Evolutionary conservation across 2,329 filamentous ascomycete genomes (phyloP).

Genomic region (Thelonectria rubi): DNA sequence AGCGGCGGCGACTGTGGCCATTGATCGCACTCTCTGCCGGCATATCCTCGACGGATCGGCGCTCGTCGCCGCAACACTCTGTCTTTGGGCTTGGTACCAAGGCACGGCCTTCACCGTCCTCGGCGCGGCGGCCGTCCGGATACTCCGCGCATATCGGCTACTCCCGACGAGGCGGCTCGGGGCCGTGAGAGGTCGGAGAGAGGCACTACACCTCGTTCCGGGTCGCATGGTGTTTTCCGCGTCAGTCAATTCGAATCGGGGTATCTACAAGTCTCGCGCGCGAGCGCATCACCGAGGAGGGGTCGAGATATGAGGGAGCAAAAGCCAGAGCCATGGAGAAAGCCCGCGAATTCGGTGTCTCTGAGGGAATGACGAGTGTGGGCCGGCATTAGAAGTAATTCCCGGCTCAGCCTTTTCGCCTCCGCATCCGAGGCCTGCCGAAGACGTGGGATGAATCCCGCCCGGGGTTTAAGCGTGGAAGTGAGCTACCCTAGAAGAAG

Average conservation of each 20-base stretch:
- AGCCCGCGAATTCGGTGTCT: slow-evolving; percentile 39
- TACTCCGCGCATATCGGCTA: slow-evolving; percentile 31
- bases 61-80: slow-evolving; percentile 7
- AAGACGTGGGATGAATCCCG: slow-evolving; percentile 25
- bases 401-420: slow-evolving; percentile 29
- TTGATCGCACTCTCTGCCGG: slow-evolving; percentile 30
- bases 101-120: slow-evolving; percentile 17
- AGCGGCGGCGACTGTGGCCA: slow-evolving; percentile 43
- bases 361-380: slow-evolving; percentile 37
- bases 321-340: slow-evolving; percentile 31
- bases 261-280: slow-evolving; percentile 14
- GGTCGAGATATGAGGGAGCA: slow-evolving; percentile 17
- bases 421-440: slow-evolving; percentile 31
- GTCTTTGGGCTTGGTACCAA: slow-evolving; percentile 18
- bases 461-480: slow-evolving; percentile 36
- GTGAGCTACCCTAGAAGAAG: slow-evolving; percentile 32
- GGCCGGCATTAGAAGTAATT: slow-evolving; percentile 41
- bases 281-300: slow-evolving; percentile 20
- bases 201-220: slow-evolving; percentile 30
- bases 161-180: slow-evolving; percentile 26
- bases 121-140: slow-evolving; percentile 36
- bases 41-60: slow-evolving; percentile 24
- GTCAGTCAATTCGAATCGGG: slow-evolving; percentile 8
- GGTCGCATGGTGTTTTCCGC: slow-evolving; percentile 31
- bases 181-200: slow-evolving; percentile 29